Evolutionary conservation across 78 protist species (phyloP).

Genomic region (Guillardia theta): DNA sequence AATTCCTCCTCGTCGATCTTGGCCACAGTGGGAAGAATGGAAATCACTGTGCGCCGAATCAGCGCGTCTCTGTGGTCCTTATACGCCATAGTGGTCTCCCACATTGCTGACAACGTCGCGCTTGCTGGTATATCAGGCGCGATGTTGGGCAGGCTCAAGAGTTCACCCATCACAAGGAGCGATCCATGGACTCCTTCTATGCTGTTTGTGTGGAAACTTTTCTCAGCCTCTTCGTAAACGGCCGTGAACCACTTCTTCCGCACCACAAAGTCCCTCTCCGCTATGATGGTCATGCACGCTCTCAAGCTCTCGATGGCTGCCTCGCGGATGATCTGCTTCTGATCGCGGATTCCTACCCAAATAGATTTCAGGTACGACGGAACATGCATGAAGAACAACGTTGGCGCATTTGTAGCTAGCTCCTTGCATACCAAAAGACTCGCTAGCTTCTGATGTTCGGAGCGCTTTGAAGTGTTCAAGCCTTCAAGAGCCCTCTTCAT

Average conservation of each 20-base stretch:
- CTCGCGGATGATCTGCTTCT: conserved; percentile 44
- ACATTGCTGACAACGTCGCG: too few species aligned
- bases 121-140: too few species aligned
- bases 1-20: not conserved
- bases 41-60: not conserved
- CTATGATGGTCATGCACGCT: conserved; percentile 28
- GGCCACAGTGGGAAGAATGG: not conserved
- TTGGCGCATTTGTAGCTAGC: conserved; percentile 60
- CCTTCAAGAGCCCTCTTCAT: conserved; percentile 65
- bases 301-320: conserved; percentile 45
- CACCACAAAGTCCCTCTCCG: conserved; percentile 28
- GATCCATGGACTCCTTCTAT: not conserved
- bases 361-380: conserved; percentile 18
- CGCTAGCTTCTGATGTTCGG: conserved; percentile 49
- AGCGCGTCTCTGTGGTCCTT: not conserved
- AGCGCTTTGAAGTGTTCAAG: conserved; percentile 38
- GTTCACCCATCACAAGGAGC: not conserved
- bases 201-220: not conserved
- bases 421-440: conserved; percentile 46
- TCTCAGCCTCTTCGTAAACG: not conserved
- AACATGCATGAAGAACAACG: conserved; percentile 62
- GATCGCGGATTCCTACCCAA: conserved; percentile 44
- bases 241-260: conserved; percentile 34
- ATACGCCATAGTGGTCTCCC: too few species aligned
- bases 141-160: not conserved